Percentiles rank a stretch among this genome's conserved stretches.
Conservation (phyloP, 805 yeast species). For the Priceomyces haplophilus region DNA sequence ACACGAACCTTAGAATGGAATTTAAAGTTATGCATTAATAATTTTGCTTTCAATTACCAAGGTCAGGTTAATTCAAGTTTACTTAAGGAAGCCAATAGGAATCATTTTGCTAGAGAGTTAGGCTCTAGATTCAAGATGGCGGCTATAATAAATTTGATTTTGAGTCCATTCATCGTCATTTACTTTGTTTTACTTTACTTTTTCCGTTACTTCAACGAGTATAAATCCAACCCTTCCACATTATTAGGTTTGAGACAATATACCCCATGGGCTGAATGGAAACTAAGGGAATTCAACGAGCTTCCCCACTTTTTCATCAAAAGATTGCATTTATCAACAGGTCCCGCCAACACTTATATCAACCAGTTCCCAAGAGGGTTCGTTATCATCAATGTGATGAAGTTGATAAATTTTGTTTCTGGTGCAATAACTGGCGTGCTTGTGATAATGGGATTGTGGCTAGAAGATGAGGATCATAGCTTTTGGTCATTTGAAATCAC, state of each 20-base stretch:
- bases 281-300: conserved; percentile 89
- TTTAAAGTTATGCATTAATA: conserved; percentile 79
- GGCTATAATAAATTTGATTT: conserved; percentile 74
- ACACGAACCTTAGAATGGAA: conserved; percentile 96
- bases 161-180: conserved; percentile 82
- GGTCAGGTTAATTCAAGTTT: conserved; percentile 78
- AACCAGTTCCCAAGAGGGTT: conserved; percentile 87
- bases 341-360: conserved; percentile 77
- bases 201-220: conserved; percentile 89
- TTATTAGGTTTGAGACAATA: conserved; percentile 72
- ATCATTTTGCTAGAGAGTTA: conserved; percentile 63
- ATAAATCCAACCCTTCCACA: conserved; percentile 80
- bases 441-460: conserved; percentile 56
- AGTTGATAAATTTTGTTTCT: conserved; percentile 55
- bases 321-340: conserved; percentile 72
- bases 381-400: conserved; percentile 34
- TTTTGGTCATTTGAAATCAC: conserved; percentile 87
- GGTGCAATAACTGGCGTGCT: conserved; percentile 90
- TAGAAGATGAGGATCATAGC: conserved; percentile 78
- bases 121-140: conserved; percentile 81
- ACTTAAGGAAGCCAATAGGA: conserved; percentile 67
- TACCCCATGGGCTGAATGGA: conserved; percentile 95
- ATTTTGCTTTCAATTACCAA: conserved; percentile 75
- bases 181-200: conserved; percentile 83
- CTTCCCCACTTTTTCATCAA: conserved; percentile 82